Percentiles rank a stretch among this genome's conserved stretches.
These are phyloP conservation scores for Lentinula lateritia DNA, from an alignment of 768 basidiomycete species.

Conservation along the genomic window DNA sequence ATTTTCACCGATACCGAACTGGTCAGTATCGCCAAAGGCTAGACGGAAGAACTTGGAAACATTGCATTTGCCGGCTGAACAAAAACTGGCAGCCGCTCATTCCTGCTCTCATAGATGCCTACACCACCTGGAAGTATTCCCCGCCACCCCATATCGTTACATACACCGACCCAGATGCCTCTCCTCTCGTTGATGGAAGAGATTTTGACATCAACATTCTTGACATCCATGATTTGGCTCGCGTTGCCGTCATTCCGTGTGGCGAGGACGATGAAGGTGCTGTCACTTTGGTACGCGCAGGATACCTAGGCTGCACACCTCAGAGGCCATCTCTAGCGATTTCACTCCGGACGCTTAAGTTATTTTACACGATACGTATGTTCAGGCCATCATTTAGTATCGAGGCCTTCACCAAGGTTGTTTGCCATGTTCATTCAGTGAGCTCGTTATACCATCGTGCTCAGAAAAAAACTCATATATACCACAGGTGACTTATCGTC, in stretches of 20 bases:
- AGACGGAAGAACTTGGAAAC: too few relatives aligned
- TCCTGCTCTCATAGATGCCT: too few relatives aligned
- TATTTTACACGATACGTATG: slow-evolving; percentile 12
- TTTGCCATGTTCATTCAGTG: neutral
- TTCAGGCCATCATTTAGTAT: too few relatives aligned
- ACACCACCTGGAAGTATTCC: too few relatives aligned
- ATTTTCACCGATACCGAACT: too few relatives aligned
- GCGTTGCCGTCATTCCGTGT: slow-evolving; percentile 5
- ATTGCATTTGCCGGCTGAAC: too few relatives aligned
- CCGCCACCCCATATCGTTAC: too few relatives aligned
- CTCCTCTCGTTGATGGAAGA: neutral
- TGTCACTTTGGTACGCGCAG: slow-evolving; percentile 5
- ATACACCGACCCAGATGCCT: too few relatives aligned
- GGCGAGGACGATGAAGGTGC: neutral
- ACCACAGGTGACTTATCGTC: slow-evolving; percentile 17
- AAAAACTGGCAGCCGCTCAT: too few relatives aligned
- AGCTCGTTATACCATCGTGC: neutral
- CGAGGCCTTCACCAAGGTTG: slow-evolving; percentile 1
- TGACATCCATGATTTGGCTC: slow-evolving; percentile 11
- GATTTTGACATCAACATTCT: slow-evolving; percentile 11
- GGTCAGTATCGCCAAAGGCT: too few relatives aligned
- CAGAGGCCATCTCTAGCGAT: slow-evolving; percentile 14
- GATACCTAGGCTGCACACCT: slow-evolving; percentile 2
- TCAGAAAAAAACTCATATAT: too few relatives aligned
- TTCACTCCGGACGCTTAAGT: slow-evolving; percentile 18